A percentile compares a stretch with the other conserved stretches of the same genome.
Conservation (phyloP, 2,329 filamentous ascomycete species). For the Chaetothyriales sp. region DNA sequence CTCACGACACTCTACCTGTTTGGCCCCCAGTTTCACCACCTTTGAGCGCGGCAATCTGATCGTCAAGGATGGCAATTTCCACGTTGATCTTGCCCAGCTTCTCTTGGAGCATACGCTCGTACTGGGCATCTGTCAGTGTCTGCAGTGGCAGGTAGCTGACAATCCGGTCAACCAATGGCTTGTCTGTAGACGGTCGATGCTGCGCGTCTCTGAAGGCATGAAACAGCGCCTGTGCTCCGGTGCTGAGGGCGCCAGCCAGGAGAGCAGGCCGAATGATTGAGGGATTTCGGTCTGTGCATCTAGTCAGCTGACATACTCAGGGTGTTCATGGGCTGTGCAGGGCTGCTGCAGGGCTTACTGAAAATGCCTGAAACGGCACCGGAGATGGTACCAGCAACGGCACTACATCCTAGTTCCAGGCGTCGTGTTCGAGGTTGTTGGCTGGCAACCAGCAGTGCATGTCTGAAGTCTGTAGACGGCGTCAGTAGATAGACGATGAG, state of each 20-base stretch:
- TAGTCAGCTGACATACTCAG: not conserved
- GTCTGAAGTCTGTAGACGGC: not conserved
- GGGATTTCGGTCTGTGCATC: not conserved
- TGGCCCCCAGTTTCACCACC: slow-evolving; percentile 1
- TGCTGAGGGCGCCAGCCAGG: not conserved
- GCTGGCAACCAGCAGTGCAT: not conserved
- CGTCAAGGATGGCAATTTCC: slow-evolving; percentile 64
- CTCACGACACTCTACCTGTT: not conserved
- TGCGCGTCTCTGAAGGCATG: not conserved
- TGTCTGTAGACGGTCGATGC: not conserved
- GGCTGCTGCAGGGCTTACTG: not conserved
- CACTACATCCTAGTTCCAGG: slow-evolving; percentile 1
- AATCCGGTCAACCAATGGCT: not conserved
- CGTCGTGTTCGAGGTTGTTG: not conserved
- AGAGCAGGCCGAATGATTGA: not conserved
- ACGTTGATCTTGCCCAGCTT: slow-evolving; percentile 57
- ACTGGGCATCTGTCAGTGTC: slow-evolving; percentile 56
- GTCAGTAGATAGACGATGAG: not conserved
- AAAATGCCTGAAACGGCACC: not conserved
- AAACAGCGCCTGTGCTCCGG: not conserved
- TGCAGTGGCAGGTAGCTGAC: slow-evolving; percentile 55
- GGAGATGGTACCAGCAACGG: not conserved
- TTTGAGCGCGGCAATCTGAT: slow-evolving; percentile 43
- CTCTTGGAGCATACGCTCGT: slow-evolving; percentile 53
- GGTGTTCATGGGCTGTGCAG: not conserved